These are phyloP conservation scores for Metschnikowia borealis DNA, from an alignment of 805 yeast genomes.

Conservation along the genomic window DNA sequence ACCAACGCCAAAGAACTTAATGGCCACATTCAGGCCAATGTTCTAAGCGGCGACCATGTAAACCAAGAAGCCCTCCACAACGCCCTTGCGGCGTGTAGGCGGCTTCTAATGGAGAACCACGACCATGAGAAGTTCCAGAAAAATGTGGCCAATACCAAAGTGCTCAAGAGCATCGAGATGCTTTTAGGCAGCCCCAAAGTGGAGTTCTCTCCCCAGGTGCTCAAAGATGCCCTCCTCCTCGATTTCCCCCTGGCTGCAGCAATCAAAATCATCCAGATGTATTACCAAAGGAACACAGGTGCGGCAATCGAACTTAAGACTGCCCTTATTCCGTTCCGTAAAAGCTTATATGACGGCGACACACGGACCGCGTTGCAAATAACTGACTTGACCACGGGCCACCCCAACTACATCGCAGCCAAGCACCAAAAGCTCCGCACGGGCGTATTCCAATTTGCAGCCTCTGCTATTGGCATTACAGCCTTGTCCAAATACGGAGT, in stretches of 20 bases:
- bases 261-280: constrained; percentile 25
- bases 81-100: constrained; percentile 24
- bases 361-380: constrained; percentile 52
- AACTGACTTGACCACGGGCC: constrained; percentile 60
- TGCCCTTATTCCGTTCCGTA: constrained; percentile 62
- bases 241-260: constrained; percentile 31
- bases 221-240: constrained; percentile 28
- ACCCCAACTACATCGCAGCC: constrained; percentile 42
- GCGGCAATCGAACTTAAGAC: constrained; percentile 30
- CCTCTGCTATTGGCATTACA: constrained; percentile 31
- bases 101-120: constrained; percentile 16
- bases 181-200: constrained; percentile 21
- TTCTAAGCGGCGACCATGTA: constrained; percentile 2
- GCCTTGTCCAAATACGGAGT: constrained; percentile 41
- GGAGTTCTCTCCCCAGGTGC: constrained; percentile 22
- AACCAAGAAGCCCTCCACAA: constrained; percentile 11
- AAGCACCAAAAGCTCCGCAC: constrained; percentile 27
- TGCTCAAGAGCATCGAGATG: constrained; percentile 20
- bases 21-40: constrained; percentile 8
- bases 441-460: constrained; percentile 30
- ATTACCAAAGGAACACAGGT: constrained; percentile 23
- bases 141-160: constrained; percentile 19
- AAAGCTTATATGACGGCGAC: constrained; percentile 55
- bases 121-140: constrained; percentile 23
- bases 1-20: constrained; percentile 12